Base-by-base conservation (phyloP, 768 basidiomycete species). In the Exidia glandulosa region DNA sequence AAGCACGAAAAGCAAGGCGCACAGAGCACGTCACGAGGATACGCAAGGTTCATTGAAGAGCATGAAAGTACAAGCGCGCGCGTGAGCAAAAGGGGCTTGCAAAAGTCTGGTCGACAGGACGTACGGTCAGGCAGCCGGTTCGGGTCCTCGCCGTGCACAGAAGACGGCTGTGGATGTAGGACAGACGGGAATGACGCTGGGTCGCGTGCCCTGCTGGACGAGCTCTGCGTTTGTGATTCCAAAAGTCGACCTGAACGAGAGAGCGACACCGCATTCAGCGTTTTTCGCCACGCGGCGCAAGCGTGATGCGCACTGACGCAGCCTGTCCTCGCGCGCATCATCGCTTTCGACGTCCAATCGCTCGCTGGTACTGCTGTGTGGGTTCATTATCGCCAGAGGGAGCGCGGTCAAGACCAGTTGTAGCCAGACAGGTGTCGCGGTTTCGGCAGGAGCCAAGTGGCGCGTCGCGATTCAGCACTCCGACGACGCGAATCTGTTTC, bases 341-440 rank as follows among this genome's bases (percentile, higher is more conserved):
- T 61, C 60, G 57, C 58, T 47, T 48, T 61, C 60, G 33, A 61
- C 60, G 19, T 61, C 60, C n/a, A 61, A 48, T 27, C 41, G 41
- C 41, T 45, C 41, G n/a, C n/a, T n/a, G n/a, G n/a, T n/a, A n/a
- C n/a, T n/a, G n/a, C n/a, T n/a, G n/a, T n/a, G n/a, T n/a, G n/a
- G n/a, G n/a, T n/a, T n/a, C n/a, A n/a, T n/a, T n/a, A n/a, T n/a
- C n/a, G n/a, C n/a, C n/a, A n/a, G n/a, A n/a, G n/a, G n/a, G n/a
- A n/a, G n/a, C n/a, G n/a, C n/a, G n/a, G n/a, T n/a, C n/a, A n/a
- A n/a, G n/a, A n/a, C n/a, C n/a, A n/a, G n/a, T n/a, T n/a, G n/a
- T n/a, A n/a, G n/a, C n/a, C n/a, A n/a, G n/a, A n/a, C n/a, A n/a
- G n/a, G n/a, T n/a, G n/a, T n/a, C n/a, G n/a, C n/a, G n/a, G n/a